Conservation (phyloP, 202 grass and related monocot genomes). For the Brachypodium distachyon region DNA sequence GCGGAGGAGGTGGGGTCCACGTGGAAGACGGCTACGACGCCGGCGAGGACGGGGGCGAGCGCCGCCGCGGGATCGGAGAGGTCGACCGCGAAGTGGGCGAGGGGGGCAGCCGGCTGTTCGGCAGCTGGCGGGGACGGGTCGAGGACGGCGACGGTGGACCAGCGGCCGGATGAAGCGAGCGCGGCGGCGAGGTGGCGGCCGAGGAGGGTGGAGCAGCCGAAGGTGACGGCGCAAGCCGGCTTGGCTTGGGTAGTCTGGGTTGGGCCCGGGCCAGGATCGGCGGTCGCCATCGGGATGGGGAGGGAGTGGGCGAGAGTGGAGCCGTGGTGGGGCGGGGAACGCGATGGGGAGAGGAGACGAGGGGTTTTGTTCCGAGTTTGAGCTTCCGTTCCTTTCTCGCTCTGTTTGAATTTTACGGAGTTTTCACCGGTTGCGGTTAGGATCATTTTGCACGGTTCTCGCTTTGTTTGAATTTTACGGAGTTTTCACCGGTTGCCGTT, state of each 20-base stretch:
- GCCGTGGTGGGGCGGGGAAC: neutral
- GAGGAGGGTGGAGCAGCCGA: constrained; percentile 57
- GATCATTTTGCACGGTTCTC: no score
- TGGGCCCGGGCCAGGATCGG: constrained; percentile 16
- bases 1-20: constrained; percentile 45
- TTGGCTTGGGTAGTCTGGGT: no score
- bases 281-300: constrained; percentile 50
- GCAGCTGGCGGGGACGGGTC: constrained; percentile 28
- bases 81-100: constrained; percentile 30
- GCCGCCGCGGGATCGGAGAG: constrained; percentile 19
- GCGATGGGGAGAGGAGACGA: neutral
- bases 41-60: constrained; percentile 26
- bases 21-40: constrained; percentile 66
- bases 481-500: neutral
- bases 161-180: constrained; percentile 44
- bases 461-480: neutral
- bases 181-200: constrained; percentile 54
- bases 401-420: neutral
- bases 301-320: neutral
- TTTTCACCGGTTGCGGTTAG: neutral
- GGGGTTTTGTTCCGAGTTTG: constrained; percentile 6
- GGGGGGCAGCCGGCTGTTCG: neutral
- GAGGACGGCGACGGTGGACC: constrained; percentile 52
- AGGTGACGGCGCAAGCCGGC: constrained; percentile 49
- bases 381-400: neutral